Base-by-base conservation (phyloP, 192 early-diverging fungal genomes). In the Rhizoclosmatium globosum region DNA sequence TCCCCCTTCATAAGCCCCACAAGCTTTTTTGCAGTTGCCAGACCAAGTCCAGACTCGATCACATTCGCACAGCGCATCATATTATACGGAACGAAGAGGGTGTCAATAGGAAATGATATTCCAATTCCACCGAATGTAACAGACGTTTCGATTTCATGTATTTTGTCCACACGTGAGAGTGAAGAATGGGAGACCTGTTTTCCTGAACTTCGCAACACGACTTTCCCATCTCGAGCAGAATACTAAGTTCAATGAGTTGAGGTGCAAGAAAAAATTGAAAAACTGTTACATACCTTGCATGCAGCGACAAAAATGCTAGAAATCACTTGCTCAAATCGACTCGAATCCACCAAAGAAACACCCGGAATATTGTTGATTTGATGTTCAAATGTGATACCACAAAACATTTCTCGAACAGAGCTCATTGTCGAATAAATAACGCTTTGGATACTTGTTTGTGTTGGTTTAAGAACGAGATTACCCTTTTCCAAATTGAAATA, bases 1-100 rank as follows among this genome's bases (percentile, higher is more conserved):
- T 31, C 42, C 13, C 74, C 74, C 4, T 64, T 64, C 74, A 76
- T 76, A 7, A 76, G n/a, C 60, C 66, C 74, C 9, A 76, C 31
- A 53, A 76, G 47, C 44, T 53, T 64, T 59, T 67, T 48, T 17
- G 74, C 11, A 19, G 47, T 62, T 15, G 74, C 64, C 61, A 76
- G 42, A 1, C 39, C 48, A 3, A 76, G 47, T 4, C 64, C 64
- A 2, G 62, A 66, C 4, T 61, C 74, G 41, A n/a, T 31, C 21
- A 45, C 47, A 53, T 67, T 47, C 42, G 47, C 64, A 7, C 7
- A 53, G 6, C 17, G 13, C 50, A 31, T 47, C 0, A 76, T 38
- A 6, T 15, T 41, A 43, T 21, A 66, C 6, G 74, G 64, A 17
- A 48, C 2, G 48, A 76, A 76, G 3, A 76, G 15, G 4, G 48